Conservation (phyloP, 2,329 filamentous ascomycete species). For the Nothophaeocryptopus gaeumannii region DNA sequence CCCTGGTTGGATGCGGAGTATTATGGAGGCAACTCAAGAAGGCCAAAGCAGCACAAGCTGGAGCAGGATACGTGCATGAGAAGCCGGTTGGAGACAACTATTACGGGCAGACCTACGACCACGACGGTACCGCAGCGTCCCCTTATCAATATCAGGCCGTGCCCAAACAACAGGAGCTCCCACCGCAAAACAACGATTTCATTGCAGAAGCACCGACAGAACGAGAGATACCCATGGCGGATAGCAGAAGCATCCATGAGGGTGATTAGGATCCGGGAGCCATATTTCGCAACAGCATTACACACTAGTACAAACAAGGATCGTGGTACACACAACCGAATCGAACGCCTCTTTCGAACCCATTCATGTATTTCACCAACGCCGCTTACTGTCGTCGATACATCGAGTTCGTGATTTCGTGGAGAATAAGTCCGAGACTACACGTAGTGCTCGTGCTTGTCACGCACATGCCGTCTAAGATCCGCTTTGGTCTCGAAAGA, state of each 20-base stretch:
- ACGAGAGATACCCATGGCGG: constrained; percentile 13
- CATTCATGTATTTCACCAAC: too few relatives aligned
- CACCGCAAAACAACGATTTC: neutral
- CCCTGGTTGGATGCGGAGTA: constrained; percentile 12
- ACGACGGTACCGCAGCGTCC: neutral
- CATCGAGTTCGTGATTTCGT: too few relatives aligned
- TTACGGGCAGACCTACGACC: neutral
- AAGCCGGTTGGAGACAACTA: neutral
- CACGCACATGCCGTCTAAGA: too few relatives aligned
- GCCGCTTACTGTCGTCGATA: too few relatives aligned
- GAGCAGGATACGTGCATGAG: neutral
- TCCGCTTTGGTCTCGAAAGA: too few relatives aligned
- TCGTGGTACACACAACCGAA: too few relatives aligned
- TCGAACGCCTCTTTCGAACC: too few relatives aligned
- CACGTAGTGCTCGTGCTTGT: too few relatives aligned
- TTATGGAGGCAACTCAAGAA: constrained; percentile 11
- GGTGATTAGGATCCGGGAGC: too few relatives aligned
- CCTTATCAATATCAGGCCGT: neutral
- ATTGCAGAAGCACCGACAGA: constrained; percentile 13
- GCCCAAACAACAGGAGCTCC: neutral
- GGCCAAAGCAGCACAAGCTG: constrained; percentile 27
- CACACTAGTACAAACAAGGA: too few relatives aligned
- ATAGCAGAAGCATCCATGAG: constrained; percentile 7
- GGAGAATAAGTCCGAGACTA: neutral
- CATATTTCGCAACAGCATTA: too few relatives aligned